Percentiles rank a stretch among this genome's conserved stretches.
phyloP scores from a whole-genome alignment of 768 basidiomycete species.

The Dioszegia crocea region DNA sequence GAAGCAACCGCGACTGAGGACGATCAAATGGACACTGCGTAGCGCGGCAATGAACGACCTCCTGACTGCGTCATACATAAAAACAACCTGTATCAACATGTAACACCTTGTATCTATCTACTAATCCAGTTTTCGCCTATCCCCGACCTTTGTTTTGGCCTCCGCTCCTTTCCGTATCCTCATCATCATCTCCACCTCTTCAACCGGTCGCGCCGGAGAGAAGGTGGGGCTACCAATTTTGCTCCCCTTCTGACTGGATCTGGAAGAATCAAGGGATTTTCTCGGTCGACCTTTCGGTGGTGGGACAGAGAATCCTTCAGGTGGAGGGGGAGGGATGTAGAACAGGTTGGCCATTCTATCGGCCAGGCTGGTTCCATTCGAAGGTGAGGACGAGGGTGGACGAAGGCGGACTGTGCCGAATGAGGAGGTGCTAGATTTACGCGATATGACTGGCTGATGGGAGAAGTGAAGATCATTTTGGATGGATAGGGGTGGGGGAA shows the following conservation, averaged over 20 bases:
- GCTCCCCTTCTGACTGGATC: background rate
- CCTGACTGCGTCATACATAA: too few species aligned
- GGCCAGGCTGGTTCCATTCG: conserved; percentile 4
- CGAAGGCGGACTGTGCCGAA: conserved; percentile 4
- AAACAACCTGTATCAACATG: background rate
- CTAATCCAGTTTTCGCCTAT: conserved; percentile 1
- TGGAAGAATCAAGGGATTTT: background rate
- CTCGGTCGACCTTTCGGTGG: background rate
- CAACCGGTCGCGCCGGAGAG: background rate
- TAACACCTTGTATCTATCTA: background rate
- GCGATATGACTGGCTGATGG: conserved; percentile 9
- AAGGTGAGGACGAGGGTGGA: conserved; percentile 5
- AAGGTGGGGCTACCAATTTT: background rate
- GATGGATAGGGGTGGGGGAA: conserved; percentile 12
- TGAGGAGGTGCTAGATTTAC: background rate
- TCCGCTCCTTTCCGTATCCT: background rate
- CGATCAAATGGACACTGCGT: background rate
- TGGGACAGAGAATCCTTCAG: background rate
- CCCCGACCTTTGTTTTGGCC: background rate
- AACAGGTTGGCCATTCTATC: conserved; percentile 29
- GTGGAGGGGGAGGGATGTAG: conserved; percentile 32
- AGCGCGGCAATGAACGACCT: too few species aligned
- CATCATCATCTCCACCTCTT: conserved; percentile 6
- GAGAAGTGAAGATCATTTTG: conserved; percentile 21
- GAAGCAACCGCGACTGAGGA: background rate